Evolutionary conservation across 306 rosid genomes (phyloP), one percentile per base, ranked within the genome.

Genomic region (Ormosia emarginata): DNA sequence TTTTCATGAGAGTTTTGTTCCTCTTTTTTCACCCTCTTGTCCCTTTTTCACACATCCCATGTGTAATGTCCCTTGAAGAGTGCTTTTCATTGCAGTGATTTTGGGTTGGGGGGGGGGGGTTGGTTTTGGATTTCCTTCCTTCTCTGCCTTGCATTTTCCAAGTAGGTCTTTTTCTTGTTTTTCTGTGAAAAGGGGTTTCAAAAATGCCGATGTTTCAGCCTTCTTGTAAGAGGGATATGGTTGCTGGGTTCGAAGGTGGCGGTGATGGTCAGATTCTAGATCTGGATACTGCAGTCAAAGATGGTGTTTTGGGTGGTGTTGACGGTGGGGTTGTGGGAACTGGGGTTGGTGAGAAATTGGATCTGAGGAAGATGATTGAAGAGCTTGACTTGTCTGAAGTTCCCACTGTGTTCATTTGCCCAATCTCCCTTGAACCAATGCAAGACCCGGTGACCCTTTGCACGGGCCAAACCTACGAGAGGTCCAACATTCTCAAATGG

Each of bases 371-470:
- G 79, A 92, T 92, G 97, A 90, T 92, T 83, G 89, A 87, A 61
- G 97, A 92, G 88, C 92, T 92, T 1, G 86, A 90, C 64, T 78
- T 91, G 75, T 83, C 85, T 4, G 96, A 91, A 85, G 90, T 91
- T 7, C 91, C 97, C 0, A 84, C 88, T 3, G 97, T 92, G 71
- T 92, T 92, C 78, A 90, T 92, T 56, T 92, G 97, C 84, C 97
- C 97, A 82, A 92, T 92, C 84, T 92, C 97, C 2, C 90, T 92
- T 3, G 97, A 92, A 68, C 90, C 97, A 87, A 92, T 92, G 97
- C 92, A 85, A 79, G 97, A 92, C 89, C 97, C 97, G 7, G 94
- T 92, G 41, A 92, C 97, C 8, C 97, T 90, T 14, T 92, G 97
- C 85, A 90, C 97, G 0, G 97, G 96, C 69, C 96, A 91, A 82